Base-by-base conservation (phyloP, 371 early-diverging fungal species). In the Rhizopus sp. region DNA sequence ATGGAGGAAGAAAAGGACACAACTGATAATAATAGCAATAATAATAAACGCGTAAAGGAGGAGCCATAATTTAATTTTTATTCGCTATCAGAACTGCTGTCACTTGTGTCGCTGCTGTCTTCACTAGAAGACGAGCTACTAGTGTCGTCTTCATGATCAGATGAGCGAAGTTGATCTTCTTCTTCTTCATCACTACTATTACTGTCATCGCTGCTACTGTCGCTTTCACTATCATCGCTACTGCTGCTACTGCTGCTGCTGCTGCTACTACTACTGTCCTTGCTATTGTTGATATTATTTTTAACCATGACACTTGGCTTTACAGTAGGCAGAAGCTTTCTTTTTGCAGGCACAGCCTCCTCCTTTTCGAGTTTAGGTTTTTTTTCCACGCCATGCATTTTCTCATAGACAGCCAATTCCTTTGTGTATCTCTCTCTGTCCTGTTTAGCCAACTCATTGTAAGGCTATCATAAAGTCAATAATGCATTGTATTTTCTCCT, bases 271-370 rank as follows among this genome's bases (percentile, higher is more conserved):
- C 23, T 23, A 23, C 23, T 23, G 23, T 23, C 23, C 23, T 23
- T 23, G 23, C 0, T 23, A 23, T 23, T 23, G 23, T 23, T 23
- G 23, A 23, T 23, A 23, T 23, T 23, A 0, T 23, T 23, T 23
- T 23, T 23, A 23, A 23, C 23, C 23, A 2, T 2, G 2, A 23
- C 23, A 23, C 23, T 23, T 23, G 23, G 23, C 23, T 66, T 55
- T 3, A 56, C 34, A 33, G 77, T 63, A 52, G 80, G 75, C 33
- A 92, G 66, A 30, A 88, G 59, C 23, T 77, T 81, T 0, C 78
- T 78, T 32, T 90, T 64, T 7, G 92, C 61, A 12, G 78, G 73
- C n/a, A 81, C 57, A 3, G 78, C 81, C 83, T 37, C 38, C 38
- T 4, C 10, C 7, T 37, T 37, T 33, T 60, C 60, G 9, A 17